phyloP scores from a whole-genome alignment of 2,329 filamentous ascomycete species.

The Tolypocladium sp. region DNA sequence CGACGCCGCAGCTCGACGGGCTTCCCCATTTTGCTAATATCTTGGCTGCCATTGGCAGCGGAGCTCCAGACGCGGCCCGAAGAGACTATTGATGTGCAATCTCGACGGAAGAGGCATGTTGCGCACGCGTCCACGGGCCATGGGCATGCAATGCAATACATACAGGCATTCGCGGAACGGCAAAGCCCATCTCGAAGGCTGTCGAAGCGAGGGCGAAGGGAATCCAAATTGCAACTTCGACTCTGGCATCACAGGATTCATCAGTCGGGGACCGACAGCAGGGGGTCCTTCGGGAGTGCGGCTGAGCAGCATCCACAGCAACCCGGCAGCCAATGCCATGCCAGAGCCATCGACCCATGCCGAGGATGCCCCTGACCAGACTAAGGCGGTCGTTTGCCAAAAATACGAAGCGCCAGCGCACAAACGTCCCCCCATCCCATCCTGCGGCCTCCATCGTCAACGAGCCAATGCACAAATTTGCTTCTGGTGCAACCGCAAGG shows the following conservation, averaged over 20 bases:
- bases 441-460: background rate
- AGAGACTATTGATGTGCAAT: background rate
- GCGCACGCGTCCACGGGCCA: background rate
- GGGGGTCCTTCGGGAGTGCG: constrained; percentile 1
- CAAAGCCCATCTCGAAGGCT: background rate
- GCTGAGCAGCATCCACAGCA: background rate
- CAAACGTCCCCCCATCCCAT: background rate
- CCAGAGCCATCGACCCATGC: background rate
- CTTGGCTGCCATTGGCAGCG: background rate
- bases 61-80: background rate
- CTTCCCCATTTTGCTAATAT: background rate
- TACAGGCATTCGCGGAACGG: background rate
- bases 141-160: background rate
- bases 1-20: background rate
- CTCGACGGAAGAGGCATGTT: background rate
- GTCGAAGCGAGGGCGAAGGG: background rate
- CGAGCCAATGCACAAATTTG: background rate
- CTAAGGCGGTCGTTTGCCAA: background rate
- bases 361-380: background rate
- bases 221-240: background rate
- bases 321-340: background rate
- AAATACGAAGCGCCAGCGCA: background rate
- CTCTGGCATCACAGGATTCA: background rate
- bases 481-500: background rate
- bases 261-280: background rate